Conservation (phyloP, 768 basidiomycete genomes). For the Suillus brevipes region DNA sequence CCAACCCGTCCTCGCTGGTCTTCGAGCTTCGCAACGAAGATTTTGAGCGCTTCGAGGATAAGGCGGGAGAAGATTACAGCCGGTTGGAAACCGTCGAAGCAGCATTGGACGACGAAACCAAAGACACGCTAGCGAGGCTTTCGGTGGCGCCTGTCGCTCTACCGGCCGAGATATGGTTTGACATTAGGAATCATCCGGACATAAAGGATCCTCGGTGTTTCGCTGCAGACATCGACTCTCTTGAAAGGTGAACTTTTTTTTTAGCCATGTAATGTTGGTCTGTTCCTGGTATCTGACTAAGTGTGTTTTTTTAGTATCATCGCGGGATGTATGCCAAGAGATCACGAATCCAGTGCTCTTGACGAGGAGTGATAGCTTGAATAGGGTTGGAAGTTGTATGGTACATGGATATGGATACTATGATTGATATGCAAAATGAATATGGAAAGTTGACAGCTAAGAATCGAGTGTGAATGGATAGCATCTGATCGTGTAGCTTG, state of each 20-base stretch:
- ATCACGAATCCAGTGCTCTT: constrained; percentile 8
- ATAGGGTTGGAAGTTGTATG: constrained; percentile 22
- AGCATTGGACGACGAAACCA: constrained; percentile 8
- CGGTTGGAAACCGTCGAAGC: constrained; percentile 1
- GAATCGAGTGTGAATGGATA: neutral
- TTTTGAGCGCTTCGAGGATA: constrained; percentile 21
- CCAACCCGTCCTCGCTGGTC: constrained; percentile 20
- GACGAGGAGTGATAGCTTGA: neutral
- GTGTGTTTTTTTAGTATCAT: constrained; percentile 4
- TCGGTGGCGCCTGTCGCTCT: constrained; percentile 16
- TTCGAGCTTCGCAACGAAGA: constrained; percentile 26
- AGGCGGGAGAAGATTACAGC: constrained; percentile 9
- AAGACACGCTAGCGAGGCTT: constrained; percentile 9
- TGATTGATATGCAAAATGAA: constrained; percentile 26
- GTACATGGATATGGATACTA: constrained; percentile 30
- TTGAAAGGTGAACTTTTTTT: constrained; percentile 25
- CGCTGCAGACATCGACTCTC: constrained; percentile 23
- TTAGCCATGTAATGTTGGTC: constrained; percentile 4
- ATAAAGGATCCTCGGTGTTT: constrained; percentile 18
- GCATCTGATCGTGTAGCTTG: neutral
- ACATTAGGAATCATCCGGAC: constrained; percentile 21
- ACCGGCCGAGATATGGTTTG: constrained; percentile 27
- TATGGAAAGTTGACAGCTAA: neutral
- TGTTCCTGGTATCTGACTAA: constrained; percentile 4
- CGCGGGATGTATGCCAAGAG: constrained; percentile 5